phyloP scores from a whole-genome alignment of 2,329 filamentous ascomycete genomes.

The Sodiomyces alkalinus region DNA sequence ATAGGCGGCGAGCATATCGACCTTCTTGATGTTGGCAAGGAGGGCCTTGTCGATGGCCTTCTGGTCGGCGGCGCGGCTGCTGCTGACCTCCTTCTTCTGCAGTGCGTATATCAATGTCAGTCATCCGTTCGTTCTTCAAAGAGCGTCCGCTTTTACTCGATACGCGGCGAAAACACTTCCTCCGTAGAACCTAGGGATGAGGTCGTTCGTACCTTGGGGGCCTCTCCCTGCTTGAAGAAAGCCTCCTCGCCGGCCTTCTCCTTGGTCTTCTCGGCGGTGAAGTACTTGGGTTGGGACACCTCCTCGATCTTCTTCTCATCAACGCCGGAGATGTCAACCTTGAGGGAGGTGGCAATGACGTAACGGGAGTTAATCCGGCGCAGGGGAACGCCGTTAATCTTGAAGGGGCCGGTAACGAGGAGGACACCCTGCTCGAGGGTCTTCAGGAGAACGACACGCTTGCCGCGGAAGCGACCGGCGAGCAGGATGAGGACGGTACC shows the following conservation, averaged over 20 bases:
- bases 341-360: slow-evolving; percentile 80
- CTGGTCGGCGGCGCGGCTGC: slow-evolving; percentile 88
- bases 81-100: slow-evolving; percentile 94
- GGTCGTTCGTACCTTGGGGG: slow-evolving; percentile 80
- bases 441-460: slow-evolving; percentile 99
- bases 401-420: slow-evolving; percentile 98
- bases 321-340: slow-evolving; percentile 71
- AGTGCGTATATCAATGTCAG: slow-evolving; percentile 15
- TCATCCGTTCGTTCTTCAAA: slow-evolving; percentile 3
- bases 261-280: slow-evolving; percentile 85
- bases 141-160: too few relatives aligned
- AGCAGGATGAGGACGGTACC: slow-evolving; percentile 97
- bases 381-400: slow-evolving; percentile 98
- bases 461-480: slow-evolving; percentile 98
- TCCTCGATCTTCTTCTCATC: slow-evolving; percentile 83
- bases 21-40: slow-evolving; percentile 95
- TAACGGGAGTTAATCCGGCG: slow-evolving; percentile 88
- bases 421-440: slow-evolving; percentile 93
- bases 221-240: slow-evolving; percentile 99
- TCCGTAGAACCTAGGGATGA: too few relatives aligned
- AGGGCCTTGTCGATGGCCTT: slow-evolving; percentile 97
- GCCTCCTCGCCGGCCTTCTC: slow-evolving; percentile 96
- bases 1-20: slow-evolving; percentile 85
- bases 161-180: not conserved
- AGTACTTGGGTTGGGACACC: slow-evolving; percentile 70